Conservation (phyloP, 345 rosid species). For the Litchi chinensis region DNA sequence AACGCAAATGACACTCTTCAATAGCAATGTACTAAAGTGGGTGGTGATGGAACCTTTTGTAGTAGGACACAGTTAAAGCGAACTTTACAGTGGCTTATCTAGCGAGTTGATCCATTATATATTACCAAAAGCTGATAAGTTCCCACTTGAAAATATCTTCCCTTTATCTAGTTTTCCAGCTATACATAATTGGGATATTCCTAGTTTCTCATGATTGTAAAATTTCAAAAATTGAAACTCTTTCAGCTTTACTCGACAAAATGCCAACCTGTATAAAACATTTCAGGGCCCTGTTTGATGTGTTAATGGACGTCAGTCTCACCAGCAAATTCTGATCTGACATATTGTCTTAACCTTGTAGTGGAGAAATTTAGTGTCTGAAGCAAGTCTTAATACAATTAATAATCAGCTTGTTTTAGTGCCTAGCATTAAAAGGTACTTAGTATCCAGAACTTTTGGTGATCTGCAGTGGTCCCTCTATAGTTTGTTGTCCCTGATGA, state of each 20-base stretch:
- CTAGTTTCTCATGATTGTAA: not conserved
- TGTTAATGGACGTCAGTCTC: not conserved
- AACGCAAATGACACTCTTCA: too few relatives aligned
- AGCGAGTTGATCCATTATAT: not conserved
- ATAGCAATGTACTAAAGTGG: too few relatives aligned
- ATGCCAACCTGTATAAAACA: too few relatives aligned
- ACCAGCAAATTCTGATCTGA: not conserved
- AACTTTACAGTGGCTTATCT: not conserved
- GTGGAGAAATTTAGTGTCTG: too few relatives aligned
- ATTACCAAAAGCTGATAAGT: not conserved
- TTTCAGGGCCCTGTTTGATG: not conserved
- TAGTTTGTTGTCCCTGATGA: not conserved
- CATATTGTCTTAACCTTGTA: not conserved
- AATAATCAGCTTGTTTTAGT: not conserved
- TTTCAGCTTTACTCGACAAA: too few relatives aligned
- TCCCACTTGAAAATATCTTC: not conserved
- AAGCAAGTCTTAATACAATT: not conserved
- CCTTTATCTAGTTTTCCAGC: not conserved
- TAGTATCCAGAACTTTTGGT: not conserved
- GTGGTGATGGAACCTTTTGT: too few relatives aligned
- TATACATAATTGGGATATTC: not conserved
- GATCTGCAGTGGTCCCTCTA: not conserved
- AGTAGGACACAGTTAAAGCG: not conserved
- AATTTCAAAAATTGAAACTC: too few relatives aligned
- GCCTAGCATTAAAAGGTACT: not conserved